phyloP scores from a whole-genome alignment of 345 rosid species.

The Kernera saxatilis region DNA sequence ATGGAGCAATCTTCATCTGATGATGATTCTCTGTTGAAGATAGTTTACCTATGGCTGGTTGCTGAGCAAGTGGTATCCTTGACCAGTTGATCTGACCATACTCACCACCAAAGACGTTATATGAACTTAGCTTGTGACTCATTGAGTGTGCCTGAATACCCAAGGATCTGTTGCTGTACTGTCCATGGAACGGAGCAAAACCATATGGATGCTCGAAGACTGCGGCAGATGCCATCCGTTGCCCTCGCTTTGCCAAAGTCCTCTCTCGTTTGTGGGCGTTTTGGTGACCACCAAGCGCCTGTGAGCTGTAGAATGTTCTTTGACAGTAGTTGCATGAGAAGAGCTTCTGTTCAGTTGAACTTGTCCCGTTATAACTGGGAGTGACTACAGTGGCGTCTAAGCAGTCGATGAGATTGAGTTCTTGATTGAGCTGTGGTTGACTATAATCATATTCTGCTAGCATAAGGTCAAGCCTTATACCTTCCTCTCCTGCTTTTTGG shows the following conservation, averaged over 20 bases:
- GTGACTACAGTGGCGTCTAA: conserved; percentile 32
- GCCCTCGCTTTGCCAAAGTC: conserved; percentile 68
- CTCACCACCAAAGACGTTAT: conserved; percentile 36
- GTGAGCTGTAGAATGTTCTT: conserved; percentile 83
- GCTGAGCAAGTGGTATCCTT: conserved; percentile 41
- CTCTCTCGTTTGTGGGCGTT: conserved; percentile 87
- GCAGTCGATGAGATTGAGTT: conserved; percentile 59
- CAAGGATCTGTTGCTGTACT: conserved; percentile 43
- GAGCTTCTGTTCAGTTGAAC: conserved; percentile 42
- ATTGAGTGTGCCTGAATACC: conserved; percentile 63
- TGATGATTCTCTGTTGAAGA: conserved; percentile 34
- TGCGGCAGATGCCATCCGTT: conserved; percentile 39
- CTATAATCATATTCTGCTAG: conserved; percentile 28
- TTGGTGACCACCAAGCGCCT: conserved; percentile 91
- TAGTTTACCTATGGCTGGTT: conserved; percentile 54
- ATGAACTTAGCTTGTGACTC: conserved; percentile 48
- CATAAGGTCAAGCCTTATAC: conserved; percentile 35
- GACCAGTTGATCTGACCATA: conserved; percentile 37
- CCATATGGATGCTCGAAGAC: conserved; percentile 53
- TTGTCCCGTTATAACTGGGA: conserved; percentile 27
- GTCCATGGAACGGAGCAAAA: conserved; percentile 49
- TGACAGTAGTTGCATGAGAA: conserved; percentile 89
- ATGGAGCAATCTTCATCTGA: conserved; percentile 6
- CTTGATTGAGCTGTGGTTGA: conserved; percentile 38
- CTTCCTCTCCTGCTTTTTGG: conserved; percentile 14